Evolutionary conservation across 2,329 filamentous ascomycete genomes (phyloP).

Genomic region (Fulvia fulva): DNA sequence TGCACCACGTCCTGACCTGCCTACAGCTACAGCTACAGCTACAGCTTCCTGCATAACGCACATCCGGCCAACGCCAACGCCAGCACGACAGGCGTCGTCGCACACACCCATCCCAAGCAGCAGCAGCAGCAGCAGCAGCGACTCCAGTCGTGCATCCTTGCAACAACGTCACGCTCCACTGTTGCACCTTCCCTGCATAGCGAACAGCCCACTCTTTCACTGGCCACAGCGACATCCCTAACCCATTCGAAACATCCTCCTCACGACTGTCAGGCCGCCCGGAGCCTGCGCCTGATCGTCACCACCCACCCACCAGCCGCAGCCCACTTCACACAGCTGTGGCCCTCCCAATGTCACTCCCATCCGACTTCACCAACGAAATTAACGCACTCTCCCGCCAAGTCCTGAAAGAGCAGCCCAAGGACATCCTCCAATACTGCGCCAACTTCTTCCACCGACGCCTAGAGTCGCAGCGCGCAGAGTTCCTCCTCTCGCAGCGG

Average conservation of each 20-base stretch:
- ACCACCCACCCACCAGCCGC: neutral
- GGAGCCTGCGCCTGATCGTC: neutral
- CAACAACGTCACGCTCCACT: neutral
- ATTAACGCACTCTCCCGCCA: slow-evolving; percentile 61
- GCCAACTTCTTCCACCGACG: slow-evolving; percentile 64
- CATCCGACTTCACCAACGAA: slow-evolving; percentile 57
- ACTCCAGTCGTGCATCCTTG: slow-evolving; percentile 6
- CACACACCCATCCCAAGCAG: too few species aligned
- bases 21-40: neutral
- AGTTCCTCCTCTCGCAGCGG: slow-evolving; percentile 50
- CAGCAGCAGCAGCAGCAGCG: slow-evolving; percentile 5
- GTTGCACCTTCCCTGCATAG: neutral
- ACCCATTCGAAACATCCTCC: neutral
- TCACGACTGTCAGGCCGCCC: neutral
- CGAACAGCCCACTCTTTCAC: neutral
- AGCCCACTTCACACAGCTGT: neutral
- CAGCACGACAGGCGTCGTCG: too few species aligned
- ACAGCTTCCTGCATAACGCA: neutral
- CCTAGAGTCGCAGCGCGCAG: slow-evolving; percentile 61
- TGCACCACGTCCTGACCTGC: neutral
- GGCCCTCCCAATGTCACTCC: slow-evolving; percentile 35
- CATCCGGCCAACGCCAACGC: neutral
- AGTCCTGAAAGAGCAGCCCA: slow-evolving; percentile 54
- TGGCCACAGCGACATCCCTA: too few species aligned
- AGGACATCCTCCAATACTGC: slow-evolving; percentile 67